Evolutionary conservation across 345 rosid genomes (phyloP).

Genomic region (Gynandropsis gynandra): DNA sequence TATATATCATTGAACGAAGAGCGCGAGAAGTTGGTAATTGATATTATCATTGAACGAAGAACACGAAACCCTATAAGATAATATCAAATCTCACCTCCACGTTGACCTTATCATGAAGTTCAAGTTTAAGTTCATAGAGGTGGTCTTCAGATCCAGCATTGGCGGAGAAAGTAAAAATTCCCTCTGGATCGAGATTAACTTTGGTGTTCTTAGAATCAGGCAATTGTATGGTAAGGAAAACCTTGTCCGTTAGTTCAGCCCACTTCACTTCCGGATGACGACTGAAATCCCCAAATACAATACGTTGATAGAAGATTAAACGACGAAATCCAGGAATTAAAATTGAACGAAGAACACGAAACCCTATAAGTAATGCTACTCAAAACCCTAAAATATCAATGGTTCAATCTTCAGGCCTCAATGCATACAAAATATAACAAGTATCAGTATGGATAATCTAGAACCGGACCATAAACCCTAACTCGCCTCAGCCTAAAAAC

Average conservation of each 20-base stretch:
- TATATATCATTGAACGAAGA: neutral
- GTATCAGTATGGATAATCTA: neutral
- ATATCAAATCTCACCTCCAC: conserved; percentile 50
- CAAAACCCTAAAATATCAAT: neutral
- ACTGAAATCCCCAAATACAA: conserved; percentile 28
- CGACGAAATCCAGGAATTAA: no score
- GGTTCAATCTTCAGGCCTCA: conserved; percentile 4
- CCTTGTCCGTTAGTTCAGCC: conserved; percentile 75
- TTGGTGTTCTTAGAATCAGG: conserved; percentile 70
- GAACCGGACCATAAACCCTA: conserved; percentile 19
- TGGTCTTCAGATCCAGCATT: conserved; percentile 54
- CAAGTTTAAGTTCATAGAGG: conserved; percentile 60
- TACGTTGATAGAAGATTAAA: neutral
- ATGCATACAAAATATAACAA: neutral
- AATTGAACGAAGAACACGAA: neutral
- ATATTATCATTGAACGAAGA: neutral
- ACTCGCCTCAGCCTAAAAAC: conserved; percentile 4
- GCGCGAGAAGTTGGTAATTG: no score
- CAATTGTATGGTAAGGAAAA: conserved; percentile 54
- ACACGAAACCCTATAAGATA: no score
- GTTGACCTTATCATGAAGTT: conserved; percentile 68
- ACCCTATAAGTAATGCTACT: no score
- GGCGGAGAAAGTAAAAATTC: conserved; percentile 62
- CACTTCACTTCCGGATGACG: conserved; percentile 86
- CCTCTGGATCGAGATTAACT: conserved; percentile 73